phyloP scores from a whole-genome alignment of 805 yeast species.

The Lipomyces japonicus region DNA sequence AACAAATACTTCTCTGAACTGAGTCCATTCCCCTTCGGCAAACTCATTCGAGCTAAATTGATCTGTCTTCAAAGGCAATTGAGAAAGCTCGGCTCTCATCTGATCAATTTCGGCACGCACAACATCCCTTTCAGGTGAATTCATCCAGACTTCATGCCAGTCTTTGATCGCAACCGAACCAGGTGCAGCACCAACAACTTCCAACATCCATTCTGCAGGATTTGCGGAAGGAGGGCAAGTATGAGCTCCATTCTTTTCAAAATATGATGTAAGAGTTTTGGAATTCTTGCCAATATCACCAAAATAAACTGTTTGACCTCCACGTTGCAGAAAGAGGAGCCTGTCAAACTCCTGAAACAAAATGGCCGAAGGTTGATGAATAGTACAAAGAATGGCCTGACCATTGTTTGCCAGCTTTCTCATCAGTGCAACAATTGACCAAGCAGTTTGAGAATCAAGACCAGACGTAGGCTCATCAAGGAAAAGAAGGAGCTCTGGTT shows the following conservation, averaged over 20 bases:
- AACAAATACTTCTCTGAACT: slow-evolving; percentile 44
- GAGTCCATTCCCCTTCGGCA: slow-evolving; percentile 45
- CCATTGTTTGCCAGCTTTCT: slow-evolving; percentile 66
- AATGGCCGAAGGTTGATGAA: slow-evolving; percentile 74
- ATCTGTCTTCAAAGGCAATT: slow-evolving; percentile 10
- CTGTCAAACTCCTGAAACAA: slow-evolving; percentile 66
- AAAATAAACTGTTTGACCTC: slow-evolving; percentile 77
- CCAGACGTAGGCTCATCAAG: slow-evolving; percentile 75
- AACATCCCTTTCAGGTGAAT: slow-evolving; percentile 57
- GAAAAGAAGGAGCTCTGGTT: slow-evolving; percentile 56
- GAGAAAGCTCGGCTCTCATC: slow-evolving; percentile 58
- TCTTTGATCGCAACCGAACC: slow-evolving; percentile 36
- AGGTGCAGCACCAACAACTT: slow-evolving; percentile 45
- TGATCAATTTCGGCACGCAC: slow-evolving; percentile 56
- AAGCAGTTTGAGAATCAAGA: slow-evolving; percentile 58
- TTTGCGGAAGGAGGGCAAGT: slow-evolving; percentile 66
- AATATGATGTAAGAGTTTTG: slow-evolving; percentile 54
- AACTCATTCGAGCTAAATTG: slow-evolving; percentile 43
- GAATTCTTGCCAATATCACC: slow-evolving; percentile 75
- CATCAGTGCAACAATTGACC: slow-evolving; percentile 67
- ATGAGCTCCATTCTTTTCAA: slow-evolving; percentile 65
- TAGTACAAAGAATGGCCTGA: slow-evolving; percentile 71
- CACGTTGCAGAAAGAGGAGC: slow-evolving; percentile 61
- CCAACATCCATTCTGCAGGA: slow-evolving; percentile 92
- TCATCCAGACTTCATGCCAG: slow-evolving; percentile 63